phyloP scores from a whole-genome alignment of 2,329 filamentous ascomycete genomes.

The Aspergillus cejpii region DNA sequence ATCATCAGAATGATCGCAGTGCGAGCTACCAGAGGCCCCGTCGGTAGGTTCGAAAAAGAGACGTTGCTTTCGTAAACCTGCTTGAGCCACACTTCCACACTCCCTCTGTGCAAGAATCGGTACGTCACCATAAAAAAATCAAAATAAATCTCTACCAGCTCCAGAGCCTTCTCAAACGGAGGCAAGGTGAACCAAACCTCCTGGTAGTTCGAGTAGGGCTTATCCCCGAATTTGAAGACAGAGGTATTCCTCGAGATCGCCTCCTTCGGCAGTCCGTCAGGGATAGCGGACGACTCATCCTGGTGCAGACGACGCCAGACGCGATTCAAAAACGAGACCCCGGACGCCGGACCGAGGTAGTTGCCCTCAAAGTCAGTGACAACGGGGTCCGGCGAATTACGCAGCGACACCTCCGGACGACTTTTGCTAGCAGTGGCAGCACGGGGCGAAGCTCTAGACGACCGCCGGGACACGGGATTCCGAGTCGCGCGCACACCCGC shows the following conservation, averaged over 20 bases:
- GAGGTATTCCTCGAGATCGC: conserved; percentile 38
- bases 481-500: neutral
- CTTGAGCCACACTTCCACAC: conserved; percentile 45
- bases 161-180: conserved; percentile 34
- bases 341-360: conserved; percentile 50
- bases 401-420: conserved; percentile 18
- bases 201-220: conserved; percentile 40
- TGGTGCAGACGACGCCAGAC: conserved; percentile 60
- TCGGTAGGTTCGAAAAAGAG: conserved; percentile 33
- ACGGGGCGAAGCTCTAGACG: conserved; percentile 5
- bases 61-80: conserved; percentile 38
- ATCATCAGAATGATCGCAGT: conserved; percentile 46
- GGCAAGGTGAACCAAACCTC: conserved; percentile 37
- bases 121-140: conserved; percentile 57
- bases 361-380: conserved; percentile 50
- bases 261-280: conserved; percentile 26
- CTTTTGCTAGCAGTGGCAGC: neutral
- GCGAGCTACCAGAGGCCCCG: conserved; percentile 40
- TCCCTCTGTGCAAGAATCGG: conserved; percentile 51
- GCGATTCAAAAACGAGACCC: conserved; percentile 55
- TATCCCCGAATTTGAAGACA: conserved; percentile 48
- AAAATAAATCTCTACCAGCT: conserved; percentile 51
- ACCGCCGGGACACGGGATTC: conserved; percentile 5
- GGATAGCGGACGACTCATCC: conserved; percentile 40
- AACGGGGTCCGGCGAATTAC: conserved; percentile 42